These are phyloP conservation scores for Xerocomellus intermedius DNA, from an alignment of 768 basidiomycete genomes.

Conservation along the genomic window DNA sequence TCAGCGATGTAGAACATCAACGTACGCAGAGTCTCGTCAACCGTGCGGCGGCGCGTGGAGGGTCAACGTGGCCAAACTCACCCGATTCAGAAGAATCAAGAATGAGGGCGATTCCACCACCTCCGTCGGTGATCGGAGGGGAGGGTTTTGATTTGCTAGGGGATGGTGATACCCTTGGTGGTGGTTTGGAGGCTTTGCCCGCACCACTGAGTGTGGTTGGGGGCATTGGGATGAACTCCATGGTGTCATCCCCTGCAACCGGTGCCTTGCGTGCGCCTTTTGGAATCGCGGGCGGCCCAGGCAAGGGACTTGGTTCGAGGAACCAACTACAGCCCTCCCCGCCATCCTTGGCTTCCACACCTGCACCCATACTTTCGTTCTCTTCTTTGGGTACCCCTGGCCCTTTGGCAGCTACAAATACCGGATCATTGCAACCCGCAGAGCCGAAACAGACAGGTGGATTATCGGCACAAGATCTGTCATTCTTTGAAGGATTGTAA, in stretches of 20 bases:
- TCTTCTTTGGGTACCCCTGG: constrained; percentile 6
- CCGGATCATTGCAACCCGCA: constrained; percentile 4
- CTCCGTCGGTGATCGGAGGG: constrained; percentile 9
- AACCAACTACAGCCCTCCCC: constrained; percentile 21
- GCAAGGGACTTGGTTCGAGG: constrained; percentile 1
- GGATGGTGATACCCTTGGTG: constrained; percentile 1
- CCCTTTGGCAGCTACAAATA: constrained; percentile 13
- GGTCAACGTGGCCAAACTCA: constrained; percentile 39
- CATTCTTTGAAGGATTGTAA: constrained; percentile 80
- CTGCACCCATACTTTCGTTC: constrained; percentile 19
- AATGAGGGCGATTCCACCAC: constrained; percentile 28
- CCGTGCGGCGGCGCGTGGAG: constrained; percentile 48
- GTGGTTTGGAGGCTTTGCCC: background rate
- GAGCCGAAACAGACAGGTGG: constrained; percentile 44
- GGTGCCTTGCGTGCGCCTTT: background rate
- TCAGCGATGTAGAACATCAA: constrained; percentile 48
- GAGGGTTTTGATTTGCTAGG: constrained; percentile 21
- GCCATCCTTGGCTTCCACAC: constrained; percentile 3
- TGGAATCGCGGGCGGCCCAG: constrained; percentile 1
- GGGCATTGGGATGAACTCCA: background rate
- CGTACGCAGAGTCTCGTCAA: constrained; percentile 60
- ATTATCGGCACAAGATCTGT: constrained; percentile 79
- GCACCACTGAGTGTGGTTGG: background rate
- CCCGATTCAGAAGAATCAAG: constrained; percentile 21
- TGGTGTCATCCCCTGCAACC: background rate